phyloP scores from a whole-genome alignment of 1,284 basidiomycete genomes.

The Cutaneotrichosporon spelunceum region DNA sequence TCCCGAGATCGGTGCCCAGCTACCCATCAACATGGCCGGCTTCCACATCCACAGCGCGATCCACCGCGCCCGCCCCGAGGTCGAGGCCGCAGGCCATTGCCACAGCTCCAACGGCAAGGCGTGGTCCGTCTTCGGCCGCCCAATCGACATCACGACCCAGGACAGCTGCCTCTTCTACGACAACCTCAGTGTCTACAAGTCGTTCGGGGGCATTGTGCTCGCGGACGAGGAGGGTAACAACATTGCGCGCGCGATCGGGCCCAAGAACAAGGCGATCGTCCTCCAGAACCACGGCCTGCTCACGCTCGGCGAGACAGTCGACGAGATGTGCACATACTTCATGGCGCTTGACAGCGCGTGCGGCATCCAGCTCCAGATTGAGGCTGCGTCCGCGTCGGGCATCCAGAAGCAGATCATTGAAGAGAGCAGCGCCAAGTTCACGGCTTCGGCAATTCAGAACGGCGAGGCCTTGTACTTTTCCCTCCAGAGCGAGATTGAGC shows the following conservation, averaged over 20 bases:
- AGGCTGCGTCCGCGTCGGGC: constrained; percentile 46
- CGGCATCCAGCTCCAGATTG: constrained; percentile 46
- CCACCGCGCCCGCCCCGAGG: constrained; percentile 60
- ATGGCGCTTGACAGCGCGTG: constrained; percentile 46
- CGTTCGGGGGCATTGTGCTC: constrained; percentile 52
- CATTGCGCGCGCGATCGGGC: constrained; percentile 49
- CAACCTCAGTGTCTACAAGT: constrained; percentile 35
- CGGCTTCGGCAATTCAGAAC: constrained; percentile 42
- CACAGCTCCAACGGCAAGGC: constrained; percentile 63
- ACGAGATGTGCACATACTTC: constrained; percentile 37
- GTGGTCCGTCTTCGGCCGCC: constrained; percentile 60
- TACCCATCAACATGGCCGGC: constrained; percentile 53
- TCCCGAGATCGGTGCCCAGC: constrained; percentile 41
- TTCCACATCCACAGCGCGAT: constrained; percentile 60
- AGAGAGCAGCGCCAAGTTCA: constrained; percentile 46
- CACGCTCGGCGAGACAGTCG: constrained; percentile 28
- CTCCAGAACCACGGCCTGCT: constrained; percentile 47
- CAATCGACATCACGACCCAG: constrained; percentile 53
- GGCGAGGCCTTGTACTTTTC: constrained; percentile 15
- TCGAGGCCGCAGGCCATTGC: constrained; percentile 63
- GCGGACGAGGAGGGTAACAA: constrained; percentile 49
- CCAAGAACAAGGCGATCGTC: constrained; percentile 41
- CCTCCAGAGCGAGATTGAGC: constrained; percentile 16
- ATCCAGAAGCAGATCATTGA: constrained; percentile 40
- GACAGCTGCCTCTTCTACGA: constrained; percentile 39